A percentile compares a stretch with the other conserved stretches of the same genome.
Conservation (phyloP, 371 early-diverging fungal genomes). For the Homolaphlyctis polyrhiza region DNA sequence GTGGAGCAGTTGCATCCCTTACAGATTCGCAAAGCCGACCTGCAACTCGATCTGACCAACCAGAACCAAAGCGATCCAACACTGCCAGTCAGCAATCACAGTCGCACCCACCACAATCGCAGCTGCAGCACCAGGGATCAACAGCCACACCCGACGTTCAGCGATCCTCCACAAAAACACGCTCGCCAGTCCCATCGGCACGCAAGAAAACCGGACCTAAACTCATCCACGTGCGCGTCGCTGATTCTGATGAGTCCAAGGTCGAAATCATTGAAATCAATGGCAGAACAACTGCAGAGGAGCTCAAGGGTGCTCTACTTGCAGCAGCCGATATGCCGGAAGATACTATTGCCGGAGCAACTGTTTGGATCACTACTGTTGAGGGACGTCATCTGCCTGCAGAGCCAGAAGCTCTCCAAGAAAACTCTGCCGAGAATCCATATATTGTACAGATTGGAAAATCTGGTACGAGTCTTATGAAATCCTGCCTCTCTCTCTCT, state of each 20-base stretch:
- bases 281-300: conserved; percentile 12
- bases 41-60: background rate
- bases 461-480: no score
- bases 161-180: no score
- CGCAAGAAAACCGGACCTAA: background rate
- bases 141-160: no score
- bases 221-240: background rate
- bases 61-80: background rate
- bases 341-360: background rate
- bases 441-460: background rate
- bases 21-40: no score
- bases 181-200: background rate
- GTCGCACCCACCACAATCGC: background rate
- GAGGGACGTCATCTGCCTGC: background rate
- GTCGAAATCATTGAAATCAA: conserved; percentile 17
- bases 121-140: background rate
- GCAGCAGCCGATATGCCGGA: conserved; percentile 20
- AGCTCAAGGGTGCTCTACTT: conserved; percentile 15
- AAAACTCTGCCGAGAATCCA: background rate
- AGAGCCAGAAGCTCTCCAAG: background rate
- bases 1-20: no score
- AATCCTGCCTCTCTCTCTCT: no score
- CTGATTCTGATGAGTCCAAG: background rate
- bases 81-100: background rate
- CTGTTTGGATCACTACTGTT: background rate